Evolutionary conservation across 208 protist genomes (phyloP), one percentile per base, ranked within the genome.

Genomic region (Kentomonas sorsogonicus): DNA sequence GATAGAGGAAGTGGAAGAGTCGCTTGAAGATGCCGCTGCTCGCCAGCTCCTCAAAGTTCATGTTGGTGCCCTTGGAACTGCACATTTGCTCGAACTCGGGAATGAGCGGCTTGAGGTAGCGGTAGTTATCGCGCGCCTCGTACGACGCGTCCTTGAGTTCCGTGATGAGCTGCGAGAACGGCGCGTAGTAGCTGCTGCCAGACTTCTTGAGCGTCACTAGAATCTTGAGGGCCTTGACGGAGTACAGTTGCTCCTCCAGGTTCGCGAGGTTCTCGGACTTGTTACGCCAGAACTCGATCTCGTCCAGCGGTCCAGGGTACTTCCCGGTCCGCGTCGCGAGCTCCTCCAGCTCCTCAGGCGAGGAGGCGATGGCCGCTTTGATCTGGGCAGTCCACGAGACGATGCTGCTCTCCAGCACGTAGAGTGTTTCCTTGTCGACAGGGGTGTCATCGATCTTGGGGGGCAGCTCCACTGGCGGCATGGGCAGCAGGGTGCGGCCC

Each of bases 201-300:
- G 85, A 63, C 48, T 89, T 91, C 58, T 97, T 96, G 31, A 98
- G 74, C 30, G 95, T 83, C 27, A 96, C 86, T 15, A 98, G 62
- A 50, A 97, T 91, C 59, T 95, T 97, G 16, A 91, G 68, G 9
- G 96, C 79, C 53, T 95, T 89, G 22, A 93, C 83, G 10, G 83
- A 90, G 51, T 89, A 83, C n/a, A 98, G 57, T 68, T 99, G 97
- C 53, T 97, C 79, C 59, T 95, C 79, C 36, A 99, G 68, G 25
- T 83, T 88, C 10, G 73, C 71, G 26, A 99, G 70, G 72, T 99
- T 97, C 15, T 90, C 75, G 2, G 88, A 72, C 75, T 98, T 98
- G 51, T 77, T 83, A 57, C 92, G 79, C 96, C 97, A 99, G 70
- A 98, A 99, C 18, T 76, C 83, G 26, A 99, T 72, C 70, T 98